Evolutionary conservation across 192 early-diverging fungal genomes (phyloP), one percentile per base, ranked within the genome.

Genomic region (Podila minutissima): DNA sequence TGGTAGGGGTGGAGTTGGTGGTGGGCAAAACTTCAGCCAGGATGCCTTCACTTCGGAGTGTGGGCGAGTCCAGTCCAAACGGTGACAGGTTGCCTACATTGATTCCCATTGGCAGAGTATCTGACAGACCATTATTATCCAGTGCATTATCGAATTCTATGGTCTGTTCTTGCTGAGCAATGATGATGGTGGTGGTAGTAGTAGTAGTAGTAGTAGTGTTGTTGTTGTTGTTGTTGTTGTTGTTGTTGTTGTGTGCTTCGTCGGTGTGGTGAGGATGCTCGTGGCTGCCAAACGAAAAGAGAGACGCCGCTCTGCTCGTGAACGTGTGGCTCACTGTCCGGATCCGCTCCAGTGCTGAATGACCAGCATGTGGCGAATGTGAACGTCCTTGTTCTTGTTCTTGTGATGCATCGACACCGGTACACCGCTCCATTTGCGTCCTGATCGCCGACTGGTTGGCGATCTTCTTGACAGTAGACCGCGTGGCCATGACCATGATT

Each of bases 391-490:
- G 50, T 7, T 11, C 50, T 53, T 53, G 19, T 17, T 7, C 22
- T 26, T 55, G 53, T 8, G 53, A 5, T 24, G n/a, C 13, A 15
- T 46, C 41, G 15, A 46, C 15, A 2, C 41, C 41, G 8, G 15
- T 12, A 46, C 41, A 46, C 41, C 12, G 41, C 41, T 55, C 53
- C 53, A 17, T 1, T 3, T 37, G 35, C 35, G 53, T 22, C 17
- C 53, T 55, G 53, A 55, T 11, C 8, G 53, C 8, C 53, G 46
- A 19, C 33, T 68, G 70, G 31, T 69, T 64, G n/a, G 62, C 71
- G 33, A 81, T 62, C 24, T 58, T 58, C 32, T 81, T 81, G 41
- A 81, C 41, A 29, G 66, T 53, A 9, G 61, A 49, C 8, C 64
- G 49, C 17, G 62, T 68, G 32, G 55, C 26, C 9, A 59, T 61